A percentile compares a stretch with the other conserved stretches of the same genome.
These are phyloP conservation scores for Ampelocalamus luodianensis DNA, from an alignment of 176 grass and related monocot species.

Conservation along the genomic window DNA sequence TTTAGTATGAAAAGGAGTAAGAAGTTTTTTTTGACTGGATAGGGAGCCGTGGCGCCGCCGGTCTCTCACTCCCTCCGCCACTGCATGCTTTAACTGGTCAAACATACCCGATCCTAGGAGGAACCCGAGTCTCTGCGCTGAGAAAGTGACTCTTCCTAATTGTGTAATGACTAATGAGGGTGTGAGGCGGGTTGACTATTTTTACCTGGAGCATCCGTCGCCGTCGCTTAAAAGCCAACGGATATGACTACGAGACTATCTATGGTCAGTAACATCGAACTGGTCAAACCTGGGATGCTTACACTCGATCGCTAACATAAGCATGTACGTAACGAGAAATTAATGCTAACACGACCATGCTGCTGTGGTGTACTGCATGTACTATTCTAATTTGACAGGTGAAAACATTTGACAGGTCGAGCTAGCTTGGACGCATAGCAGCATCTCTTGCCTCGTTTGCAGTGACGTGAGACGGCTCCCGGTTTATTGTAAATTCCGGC, in stretches of 20 bases:
- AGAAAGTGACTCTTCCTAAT: neutral
- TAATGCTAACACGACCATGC: neutral
- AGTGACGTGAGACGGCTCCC: neutral
- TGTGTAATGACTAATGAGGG: neutral
- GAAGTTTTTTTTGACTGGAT: too few species aligned
- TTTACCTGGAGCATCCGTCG: conserved; percentile 4
- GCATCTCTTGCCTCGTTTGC: neutral
- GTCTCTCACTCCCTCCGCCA: too few species aligned
- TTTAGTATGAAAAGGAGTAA: too few species aligned
- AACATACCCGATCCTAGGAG: too few species aligned
- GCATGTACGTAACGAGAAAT: neutral
- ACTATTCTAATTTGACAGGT: neutral
- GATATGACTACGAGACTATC: neutral
- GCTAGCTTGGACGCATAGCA: neutral
- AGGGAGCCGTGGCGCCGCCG: too few species aligned
- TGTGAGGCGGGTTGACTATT: neutral
- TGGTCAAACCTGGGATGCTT: neutral
- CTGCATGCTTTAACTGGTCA: too few species aligned
- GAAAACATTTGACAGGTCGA: neutral
- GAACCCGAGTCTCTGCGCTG: too few species aligned
- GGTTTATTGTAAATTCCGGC: neutral
- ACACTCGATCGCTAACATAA: neutral
- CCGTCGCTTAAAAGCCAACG: neutral
- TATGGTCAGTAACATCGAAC: neutral
- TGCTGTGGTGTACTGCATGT: too few species aligned